Conservation (phyloP, 2,329 filamentous ascomycete genomes). For the Thielaviopsis euricoi region DNA sequence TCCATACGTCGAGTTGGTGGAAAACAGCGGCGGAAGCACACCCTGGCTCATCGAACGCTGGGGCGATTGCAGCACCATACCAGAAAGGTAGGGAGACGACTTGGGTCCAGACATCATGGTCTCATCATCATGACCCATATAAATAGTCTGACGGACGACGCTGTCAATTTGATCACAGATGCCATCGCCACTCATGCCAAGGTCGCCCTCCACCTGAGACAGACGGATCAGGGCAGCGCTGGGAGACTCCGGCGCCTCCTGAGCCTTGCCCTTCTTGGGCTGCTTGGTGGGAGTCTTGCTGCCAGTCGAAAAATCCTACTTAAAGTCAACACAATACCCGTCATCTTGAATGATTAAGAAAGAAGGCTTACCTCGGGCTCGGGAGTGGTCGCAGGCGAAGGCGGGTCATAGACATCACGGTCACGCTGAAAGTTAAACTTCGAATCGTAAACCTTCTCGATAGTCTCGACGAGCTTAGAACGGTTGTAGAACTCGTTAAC, state of each 20-base stretch:
- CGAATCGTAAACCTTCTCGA: conserved; percentile 45
- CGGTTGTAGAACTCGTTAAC: conserved; percentile 47
- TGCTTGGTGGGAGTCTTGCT: no score
- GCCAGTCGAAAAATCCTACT: not conserved
- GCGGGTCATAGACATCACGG: conserved; percentile 43
- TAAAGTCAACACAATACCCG: not conserved
- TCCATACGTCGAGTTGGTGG: not conserved
- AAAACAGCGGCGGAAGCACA: not conserved
- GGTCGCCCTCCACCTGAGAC: no score
- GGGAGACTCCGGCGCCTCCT: no score
- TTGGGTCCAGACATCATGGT: not conserved
- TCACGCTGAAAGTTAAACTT: conserved; percentile 32
- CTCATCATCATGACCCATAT: not conserved
- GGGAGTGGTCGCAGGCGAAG: conserved; percentile 22
- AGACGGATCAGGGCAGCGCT: no score
- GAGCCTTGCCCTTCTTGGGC: no score
- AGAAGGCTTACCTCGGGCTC: conserved; percentile 2
- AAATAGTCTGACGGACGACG: no score
- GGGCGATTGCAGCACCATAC: not conserved
- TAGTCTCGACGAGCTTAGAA: conserved; percentile 46
- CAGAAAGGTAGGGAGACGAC: not conserved
- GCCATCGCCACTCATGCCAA: no score
- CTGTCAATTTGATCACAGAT: not conserved
- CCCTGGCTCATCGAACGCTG: not conserved
- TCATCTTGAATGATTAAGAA: not conserved